These are phyloP conservation scores for Zygosaccharomyces sapae DNA, from an alignment of 1,139 yeast species.

Conservation along the genomic window DNA sequence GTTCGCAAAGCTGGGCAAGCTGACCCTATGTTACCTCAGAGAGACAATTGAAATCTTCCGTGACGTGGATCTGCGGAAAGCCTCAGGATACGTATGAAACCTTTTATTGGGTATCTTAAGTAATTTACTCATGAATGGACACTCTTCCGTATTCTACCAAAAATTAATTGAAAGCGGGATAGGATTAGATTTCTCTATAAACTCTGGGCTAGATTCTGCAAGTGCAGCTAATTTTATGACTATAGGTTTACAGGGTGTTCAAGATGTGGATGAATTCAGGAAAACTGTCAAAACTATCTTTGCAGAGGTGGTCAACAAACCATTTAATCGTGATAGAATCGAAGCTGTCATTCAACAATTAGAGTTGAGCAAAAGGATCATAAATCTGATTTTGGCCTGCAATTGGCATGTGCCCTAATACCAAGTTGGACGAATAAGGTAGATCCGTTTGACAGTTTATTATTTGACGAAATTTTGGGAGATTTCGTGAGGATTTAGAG, in stretches of 20 bases:
- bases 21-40: conserved; percentile 75
- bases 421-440: conserved; percentile 81
- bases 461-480: conserved; percentile 57
- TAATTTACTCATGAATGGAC: conserved; percentile 80
- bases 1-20: conserved; percentile 64
- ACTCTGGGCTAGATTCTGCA: conserved; percentile 81
- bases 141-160: conserved; percentile 84
- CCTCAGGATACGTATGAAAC: conserved; percentile 67
- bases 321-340: conserved; percentile 59
- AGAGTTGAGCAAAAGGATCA: conserved; percentile 82
- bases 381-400: conserved; percentile 86
- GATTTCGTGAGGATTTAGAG: conserved; percentile 58
- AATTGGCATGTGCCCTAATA: conserved; percentile 63
- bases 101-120: conserved; percentile 70
- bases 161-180: conserved; percentile 75
- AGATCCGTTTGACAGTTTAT: conserved; percentile 63
- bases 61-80: conserved; percentile 83
- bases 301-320: conserved; percentile 43
- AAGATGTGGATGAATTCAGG: conserved; percentile 47
- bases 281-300: conserved; percentile 45
- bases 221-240: conserved; percentile 77
- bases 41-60: conserved; percentile 70
- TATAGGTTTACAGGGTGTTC: conserved; percentile 77
- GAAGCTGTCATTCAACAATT: conserved; percentile 85
- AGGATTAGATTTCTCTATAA: conserved; percentile 84